Evolutionary conservation across 2,329 filamentous ascomycete species (phyloP).

Genomic region (Pyrenochaeta sp.): DNA sequence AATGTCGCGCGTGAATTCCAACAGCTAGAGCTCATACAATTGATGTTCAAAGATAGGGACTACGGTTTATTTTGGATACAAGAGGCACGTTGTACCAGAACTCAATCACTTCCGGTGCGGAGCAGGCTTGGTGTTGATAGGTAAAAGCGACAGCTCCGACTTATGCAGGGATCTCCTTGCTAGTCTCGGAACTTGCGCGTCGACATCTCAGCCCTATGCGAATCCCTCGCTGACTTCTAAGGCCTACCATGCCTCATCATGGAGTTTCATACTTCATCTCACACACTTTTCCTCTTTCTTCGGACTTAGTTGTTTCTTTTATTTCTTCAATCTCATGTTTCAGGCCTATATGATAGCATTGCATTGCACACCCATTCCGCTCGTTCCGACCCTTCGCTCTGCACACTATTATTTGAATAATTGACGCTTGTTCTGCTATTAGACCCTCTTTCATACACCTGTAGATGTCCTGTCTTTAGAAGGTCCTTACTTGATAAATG

Average conservation of each 20-base stretch:
- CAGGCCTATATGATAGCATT: background rate
- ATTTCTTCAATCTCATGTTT: background rate
- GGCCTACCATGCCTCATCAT: slow-evolving; percentile 6
- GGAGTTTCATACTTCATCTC: slow-evolving; percentile 6
- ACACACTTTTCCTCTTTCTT: slow-evolving; percentile 1
- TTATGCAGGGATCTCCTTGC: slow-evolving; percentile 7
- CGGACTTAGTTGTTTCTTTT: background rate
- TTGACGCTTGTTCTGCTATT: background rate
- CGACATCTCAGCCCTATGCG: slow-evolving; percentile 9
- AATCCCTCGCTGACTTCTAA: background rate
- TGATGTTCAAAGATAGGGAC: background rate
- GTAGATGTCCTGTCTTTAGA: background rate
- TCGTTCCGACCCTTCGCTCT: background rate
- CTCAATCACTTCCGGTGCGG: background rate
- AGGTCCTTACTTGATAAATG: slow-evolving; percentile 7
- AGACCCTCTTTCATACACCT: background rate
- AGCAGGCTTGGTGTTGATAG: background rate
- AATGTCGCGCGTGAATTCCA: too few species aligned
- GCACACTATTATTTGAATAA: background rate
- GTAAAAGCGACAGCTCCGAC: slow-evolving; percentile 7
- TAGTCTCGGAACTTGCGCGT: slow-evolving; percentile 9
- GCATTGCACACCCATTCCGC: background rate
- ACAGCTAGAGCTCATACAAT: background rate
- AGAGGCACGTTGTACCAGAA: background rate
- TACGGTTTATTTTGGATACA: background rate